Percentiles rank a stretch among this genome's conserved stretches.
These are phyloP conservation scores for Magnusiomyces tetraspermus DNA, from an alignment of 1,139 yeast genomes.

Conservation along the genomic window DNA sequence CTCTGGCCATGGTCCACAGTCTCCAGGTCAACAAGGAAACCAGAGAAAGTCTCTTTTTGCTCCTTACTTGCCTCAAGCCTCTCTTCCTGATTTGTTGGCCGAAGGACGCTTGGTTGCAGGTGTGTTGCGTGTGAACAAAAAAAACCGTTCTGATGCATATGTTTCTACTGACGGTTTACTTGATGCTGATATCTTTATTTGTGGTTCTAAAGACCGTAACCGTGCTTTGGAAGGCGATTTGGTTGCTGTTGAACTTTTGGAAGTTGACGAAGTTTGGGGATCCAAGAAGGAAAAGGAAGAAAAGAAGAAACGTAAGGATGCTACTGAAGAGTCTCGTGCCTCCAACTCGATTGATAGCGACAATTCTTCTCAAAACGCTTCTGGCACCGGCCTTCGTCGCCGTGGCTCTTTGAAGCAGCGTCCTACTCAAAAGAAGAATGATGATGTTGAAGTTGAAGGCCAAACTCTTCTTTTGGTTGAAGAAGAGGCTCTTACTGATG, in stretches of 20 bases:
- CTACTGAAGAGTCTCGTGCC: constrained; percentile 27
- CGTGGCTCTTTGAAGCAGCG: constrained; percentile 89
- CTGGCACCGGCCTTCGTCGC: constrained; percentile 49
- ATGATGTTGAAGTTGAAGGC: constrained; percentile 97
- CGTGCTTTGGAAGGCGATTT: constrained; percentile 94
- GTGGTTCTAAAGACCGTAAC: constrained; percentile 96
- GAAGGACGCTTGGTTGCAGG: constrained; percentile 94
- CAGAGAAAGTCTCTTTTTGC: constrained; percentile 85
- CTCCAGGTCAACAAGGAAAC: constrained; percentile 27
- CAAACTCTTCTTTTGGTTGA: constrained; percentile 84
- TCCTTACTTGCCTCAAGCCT: constrained; percentile 89
- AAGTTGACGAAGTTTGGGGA: constrained; percentile 97
- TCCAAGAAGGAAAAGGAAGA: constrained; percentile 95
- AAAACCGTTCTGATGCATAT: constrained; percentile 94
- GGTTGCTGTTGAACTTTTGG: constrained; percentile 88
- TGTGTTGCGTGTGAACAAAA: constrained; percentile 83
- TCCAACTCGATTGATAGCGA: constrained; percentile 31
- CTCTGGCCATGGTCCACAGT: constrained; percentile 16
- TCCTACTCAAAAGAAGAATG: constrained; percentile 97
- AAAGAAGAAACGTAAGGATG: constrained; percentile 85
- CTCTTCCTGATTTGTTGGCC: constrained; percentile 76
- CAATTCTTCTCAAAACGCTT: constrained; percentile 19
- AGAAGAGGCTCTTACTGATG: constrained; percentile 93
- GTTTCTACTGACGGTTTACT: constrained; percentile 91
- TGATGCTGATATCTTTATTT: constrained; percentile 93